Conservation (phyloP, 2,329 filamentous ascomycete genomes). For the Penicillium sp. region DNA sequence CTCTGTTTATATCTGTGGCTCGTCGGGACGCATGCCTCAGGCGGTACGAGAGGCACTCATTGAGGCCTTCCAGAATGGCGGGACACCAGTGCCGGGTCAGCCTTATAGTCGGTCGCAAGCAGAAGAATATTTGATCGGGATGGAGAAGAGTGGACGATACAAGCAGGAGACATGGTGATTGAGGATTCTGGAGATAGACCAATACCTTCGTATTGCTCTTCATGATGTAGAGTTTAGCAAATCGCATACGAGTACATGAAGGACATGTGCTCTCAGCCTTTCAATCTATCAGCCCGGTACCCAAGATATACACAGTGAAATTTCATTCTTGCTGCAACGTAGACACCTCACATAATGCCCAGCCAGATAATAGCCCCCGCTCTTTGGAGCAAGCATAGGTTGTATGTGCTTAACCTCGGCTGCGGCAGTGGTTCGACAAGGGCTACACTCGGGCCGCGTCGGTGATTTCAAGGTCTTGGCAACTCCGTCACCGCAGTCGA, state of each 20-base stretch:
- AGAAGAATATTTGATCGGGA: conserved; percentile 53
- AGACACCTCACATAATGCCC: too few relatives aligned
- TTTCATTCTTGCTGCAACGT: too few relatives aligned
- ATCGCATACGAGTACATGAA: not conserved
- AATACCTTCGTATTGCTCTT: not conserved
- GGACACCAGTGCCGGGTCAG: conserved; percentile 41
- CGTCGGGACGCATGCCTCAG: conserved; percentile 68
- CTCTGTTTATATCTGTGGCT: conserved; percentile 52
- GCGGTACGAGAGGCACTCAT: conserved; percentile 64
- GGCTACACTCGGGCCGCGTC: conserved; percentile 34
- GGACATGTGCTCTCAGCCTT: too few relatives aligned
- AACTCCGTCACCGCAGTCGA: conserved; percentile 29
- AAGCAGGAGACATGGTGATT: conserved; percentile 67
- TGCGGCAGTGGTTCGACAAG: conserved; percentile 25
- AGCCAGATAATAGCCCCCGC: too few relatives aligned
- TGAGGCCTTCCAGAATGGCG: conserved; percentile 55
- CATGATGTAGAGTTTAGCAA: not conserved
- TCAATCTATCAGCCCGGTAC: too few relatives aligned
- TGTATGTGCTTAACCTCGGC: conserved; percentile 33
- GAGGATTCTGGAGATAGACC: not conserved
- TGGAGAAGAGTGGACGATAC: conserved; percentile 63
- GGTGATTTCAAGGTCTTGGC: conserved; percentile 32
- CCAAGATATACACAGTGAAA: too few relatives aligned
- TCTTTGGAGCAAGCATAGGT: too few relatives aligned
- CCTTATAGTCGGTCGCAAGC: conserved; percentile 48